A percentile compares a stretch with the other conserved stretches of the same genome.
Conservation (phyloP, 2,329 filamentous ascomycete species). For the Ophiostoma pallidulum region DNA sequence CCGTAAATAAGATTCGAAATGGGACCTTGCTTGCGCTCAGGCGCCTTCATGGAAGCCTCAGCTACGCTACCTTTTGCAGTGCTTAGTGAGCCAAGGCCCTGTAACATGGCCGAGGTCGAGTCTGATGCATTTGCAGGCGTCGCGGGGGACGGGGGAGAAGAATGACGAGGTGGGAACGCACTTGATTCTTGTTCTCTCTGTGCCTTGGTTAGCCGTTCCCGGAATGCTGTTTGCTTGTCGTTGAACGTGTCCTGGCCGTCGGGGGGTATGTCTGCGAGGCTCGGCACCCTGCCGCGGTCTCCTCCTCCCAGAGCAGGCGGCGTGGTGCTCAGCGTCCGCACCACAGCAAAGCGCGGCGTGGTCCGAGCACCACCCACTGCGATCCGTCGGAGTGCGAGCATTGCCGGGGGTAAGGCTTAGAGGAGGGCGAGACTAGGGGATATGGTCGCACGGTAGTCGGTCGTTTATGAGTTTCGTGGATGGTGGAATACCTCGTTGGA, state of each 20-base stretch:
- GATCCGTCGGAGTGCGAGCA: slow-evolving; percentile 31
- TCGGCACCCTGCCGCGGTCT: slow-evolving; percentile 47
- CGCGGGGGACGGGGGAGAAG: background rate
- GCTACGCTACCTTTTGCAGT: slow-evolving; percentile 48
- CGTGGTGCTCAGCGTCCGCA: slow-evolving; percentile 51
- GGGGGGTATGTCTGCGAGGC: slow-evolving; percentile 73
- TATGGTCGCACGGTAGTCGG: too few relatives aligned
- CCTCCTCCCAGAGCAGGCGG: slow-evolving; percentile 30
- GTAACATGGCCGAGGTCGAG: slow-evolving; percentile 21
- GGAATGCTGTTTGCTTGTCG: slow-evolving; percentile 74
- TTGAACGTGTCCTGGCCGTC: slow-evolving; percentile 68
- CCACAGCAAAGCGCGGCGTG: slow-evolving; percentile 30
- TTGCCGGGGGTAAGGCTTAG: background rate
- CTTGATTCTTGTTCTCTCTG: slow-evolving; percentile 81
- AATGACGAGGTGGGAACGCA: slow-evolving; percentile 38
- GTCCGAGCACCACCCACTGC: slow-evolving; percentile 13
- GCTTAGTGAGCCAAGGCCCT: slow-evolving; percentile 53
- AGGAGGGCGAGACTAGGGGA: too few relatives aligned
- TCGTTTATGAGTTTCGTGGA: too few relatives aligned
- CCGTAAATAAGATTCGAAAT: slow-evolving; percentile 90
- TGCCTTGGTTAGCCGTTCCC: slow-evolving; percentile 66
- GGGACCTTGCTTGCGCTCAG: slow-evolving; percentile 59
- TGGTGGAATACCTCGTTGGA: too few relatives aligned
- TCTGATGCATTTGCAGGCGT: background rate
- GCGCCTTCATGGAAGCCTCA: slow-evolving; percentile 46